These are phyloP conservation scores for Rutstroemia sp. DNA, from an alignment of 2,329 filamentous ascomycete genomes.

Conservation along the genomic window DNA sequence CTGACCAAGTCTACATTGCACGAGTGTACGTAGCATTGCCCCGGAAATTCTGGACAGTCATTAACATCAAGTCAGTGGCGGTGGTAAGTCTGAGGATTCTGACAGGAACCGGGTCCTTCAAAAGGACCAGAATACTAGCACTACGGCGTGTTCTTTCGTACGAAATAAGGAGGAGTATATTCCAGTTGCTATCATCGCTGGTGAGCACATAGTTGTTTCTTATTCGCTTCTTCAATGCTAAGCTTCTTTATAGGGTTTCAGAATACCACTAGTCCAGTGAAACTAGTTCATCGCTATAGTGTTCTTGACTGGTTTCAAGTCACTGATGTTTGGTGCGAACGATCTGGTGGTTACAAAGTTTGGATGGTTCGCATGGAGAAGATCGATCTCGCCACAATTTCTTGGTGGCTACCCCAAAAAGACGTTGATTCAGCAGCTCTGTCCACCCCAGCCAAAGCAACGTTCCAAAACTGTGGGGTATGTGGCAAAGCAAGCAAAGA, in stretches of 20 bases:
- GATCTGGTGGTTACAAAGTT: slow-evolving; percentile 29
- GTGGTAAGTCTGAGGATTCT: slow-evolving; percentile 41
- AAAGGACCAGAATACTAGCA: slow-evolving; percentile 38
- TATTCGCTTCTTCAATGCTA: not conserved
- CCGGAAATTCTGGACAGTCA: not conserved
- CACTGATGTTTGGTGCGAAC: slow-evolving; percentile 62
- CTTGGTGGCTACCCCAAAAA: slow-evolving; percentile 49
- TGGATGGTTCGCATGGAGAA: slow-evolving; percentile 61
- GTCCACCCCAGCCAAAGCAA: not conserved
- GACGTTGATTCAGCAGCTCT: not conserved
- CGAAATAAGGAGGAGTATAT: slow-evolving; percentile 36
- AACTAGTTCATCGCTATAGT: slow-evolving; percentile 51
- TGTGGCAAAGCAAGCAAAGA: slow-evolving; percentile 36
- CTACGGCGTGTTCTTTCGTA: slow-evolving; percentile 33
- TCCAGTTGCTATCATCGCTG: slow-evolving; percentile 49
- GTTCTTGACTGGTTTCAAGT: slow-evolving; percentile 64
- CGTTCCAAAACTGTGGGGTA: slow-evolving; percentile 29
- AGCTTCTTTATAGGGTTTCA: slow-evolving; percentile 38
- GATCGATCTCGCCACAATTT: slow-evolving; percentile 40
- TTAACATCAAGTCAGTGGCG: slow-evolving; percentile 38
- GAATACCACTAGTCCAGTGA: slow-evolving; percentile 40
- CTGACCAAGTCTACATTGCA: slow-evolving; percentile 55
- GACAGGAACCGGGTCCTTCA: slow-evolving; percentile 37
- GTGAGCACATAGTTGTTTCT: slow-evolving; percentile 31
- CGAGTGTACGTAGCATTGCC: slow-evolving; percentile 41